These are phyloP conservation scores for Ascoidea rubescens DNA, from an alignment of 805 yeast genomes.

Conservation along the genomic window DNA sequence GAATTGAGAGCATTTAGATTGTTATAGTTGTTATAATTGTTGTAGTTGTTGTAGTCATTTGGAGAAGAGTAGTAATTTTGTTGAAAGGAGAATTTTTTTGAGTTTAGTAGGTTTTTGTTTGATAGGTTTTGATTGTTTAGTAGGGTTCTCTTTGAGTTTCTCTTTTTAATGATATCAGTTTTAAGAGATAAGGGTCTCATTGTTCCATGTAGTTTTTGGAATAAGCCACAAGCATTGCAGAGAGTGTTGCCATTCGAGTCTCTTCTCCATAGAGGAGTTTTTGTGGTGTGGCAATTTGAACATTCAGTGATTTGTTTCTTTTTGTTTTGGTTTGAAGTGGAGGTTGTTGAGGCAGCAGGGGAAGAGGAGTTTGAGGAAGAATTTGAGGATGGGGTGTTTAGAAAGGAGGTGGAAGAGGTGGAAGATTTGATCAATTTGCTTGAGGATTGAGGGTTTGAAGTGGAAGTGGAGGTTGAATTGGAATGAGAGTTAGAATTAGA, in stretches of 20 bases:
- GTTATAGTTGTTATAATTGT: neutral
- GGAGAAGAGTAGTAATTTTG: neutral
- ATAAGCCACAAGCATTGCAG: constrained; percentile 53
- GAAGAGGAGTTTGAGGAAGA: neutral
- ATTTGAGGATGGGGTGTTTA: too few species aligned
- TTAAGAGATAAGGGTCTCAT: constrained; percentile 44
- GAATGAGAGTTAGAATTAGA: too few species aligned
- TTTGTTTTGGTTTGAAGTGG: neutral
- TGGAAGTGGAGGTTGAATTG: too few species aligned
- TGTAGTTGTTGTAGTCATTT: neutral
- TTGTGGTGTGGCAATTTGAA: constrained; percentile 41
- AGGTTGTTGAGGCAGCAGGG: too few species aligned
- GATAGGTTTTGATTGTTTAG: constrained; percentile 1
- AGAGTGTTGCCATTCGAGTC: constrained; percentile 45
- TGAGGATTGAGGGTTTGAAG: too few species aligned
- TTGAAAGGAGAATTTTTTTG: constrained; percentile 2
- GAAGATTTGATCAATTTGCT: too few species aligned
- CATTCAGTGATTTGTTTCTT: constrained; percentile 25
- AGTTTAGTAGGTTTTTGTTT: neutral
- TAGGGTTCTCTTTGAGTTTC: constrained; percentile 27
- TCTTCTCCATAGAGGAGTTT: constrained; percentile 51
- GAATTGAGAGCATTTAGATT: neutral
- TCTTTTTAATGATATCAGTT: constrained; percentile 43
- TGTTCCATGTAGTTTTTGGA: constrained; percentile 46
- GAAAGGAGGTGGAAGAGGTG: too few species aligned